Evolutionary conservation across 257 asterid genomes (phyloP), one percentile per base, ranked within the genome.

Genomic region (Rehmannia glutinosa): DNA sequence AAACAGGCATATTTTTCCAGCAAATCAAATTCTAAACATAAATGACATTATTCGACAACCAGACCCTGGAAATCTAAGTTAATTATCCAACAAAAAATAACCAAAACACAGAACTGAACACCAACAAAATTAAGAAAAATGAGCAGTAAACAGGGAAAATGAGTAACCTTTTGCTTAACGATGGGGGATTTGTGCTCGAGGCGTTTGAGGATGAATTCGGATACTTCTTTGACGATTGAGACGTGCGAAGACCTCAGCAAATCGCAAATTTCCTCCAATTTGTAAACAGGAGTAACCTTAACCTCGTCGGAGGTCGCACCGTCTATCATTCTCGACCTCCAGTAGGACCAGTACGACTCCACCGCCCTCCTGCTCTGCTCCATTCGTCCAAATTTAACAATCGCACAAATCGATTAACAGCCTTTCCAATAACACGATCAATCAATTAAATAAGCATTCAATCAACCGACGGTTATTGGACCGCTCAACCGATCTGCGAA

Each of bases 321-420:
- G 41, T 93, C 99, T 60, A 93, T 73, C 89, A 86, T 76, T 72
- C 80, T 78, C 56, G 95, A 88, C 82, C 99, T 79, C 99, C 99
- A 88, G 71, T 93, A 93, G 13, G 99, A 27, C 30, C 2, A 27
- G 4, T 27, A 27, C 2, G 4, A 90, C 80, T 94, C 99, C 70
- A 94, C 99, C 49, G 97, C 99, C 75, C 96, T 76, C 88, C 96
- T 85, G 86, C 99, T 91, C 80, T 87, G 93, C 75, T 94, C 97
- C 99, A 94, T 92, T 43, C 64, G 47, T 63, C 78, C 58, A 0
- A 51, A 63, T 27, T 2, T 27, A 27, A 27, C 30, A 27, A 27
- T 0, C 36, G 4, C 36, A 30, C 3, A 30, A 30, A 30, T 30
- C 3, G 36, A 30, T 30, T 30, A 8, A 30, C 36, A 0, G 11